Evolutionary conservation across 2,329 filamentous ascomycete species (phyloP), one percentile per base, ranked within the genome.

Genomic region (Fusarium xylarioides): DNA sequence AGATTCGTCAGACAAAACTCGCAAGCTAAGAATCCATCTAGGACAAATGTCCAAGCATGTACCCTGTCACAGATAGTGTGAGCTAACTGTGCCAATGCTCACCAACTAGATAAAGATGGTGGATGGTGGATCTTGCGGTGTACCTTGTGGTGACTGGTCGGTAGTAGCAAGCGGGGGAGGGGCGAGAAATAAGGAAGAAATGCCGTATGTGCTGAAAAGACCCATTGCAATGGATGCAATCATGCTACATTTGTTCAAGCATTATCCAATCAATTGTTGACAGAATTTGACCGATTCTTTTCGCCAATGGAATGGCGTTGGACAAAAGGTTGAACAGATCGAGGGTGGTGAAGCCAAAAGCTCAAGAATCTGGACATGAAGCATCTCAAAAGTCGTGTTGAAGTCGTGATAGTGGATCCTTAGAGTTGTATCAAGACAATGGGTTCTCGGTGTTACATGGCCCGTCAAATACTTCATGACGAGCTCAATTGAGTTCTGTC

Each of bases 111-210:
- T 63, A 46, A 52, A 72, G 47, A 54, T 69, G 55, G 59, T 66
- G 68, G 67, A 67, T 71, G 67, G 70, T 74, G 71, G 71, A 73
- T 71, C 66, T 74, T 42, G 53, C 52, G 43, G 68, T 71, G 56
- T 37, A 47, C 61, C 44, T 71, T 37, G 26, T 55, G 63, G 62
- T 73, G 44, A 66, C 44, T 74, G 68, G 71, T 43, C 59, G 46
- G 69, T 60, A 53, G 53, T 62, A 47, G 59, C 61, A 59, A 67
- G 72, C 68, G 72, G 72, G 72, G 72, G 52, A 74, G 68, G 72
- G 72, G 72, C 68, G 42, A 74, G 70, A 70, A 74, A 60, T 52
- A 56, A 66, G 63, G 54, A 40, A 59, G 62, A 58, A 63, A 56
- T 68, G 46, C 57, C 43, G 43, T 38, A 55, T 57, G 49, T 64